Evolutionary conservation across 2,329 filamentous ascomycete species (phyloP).

Genomic region (Fusarium sp.): DNA sequence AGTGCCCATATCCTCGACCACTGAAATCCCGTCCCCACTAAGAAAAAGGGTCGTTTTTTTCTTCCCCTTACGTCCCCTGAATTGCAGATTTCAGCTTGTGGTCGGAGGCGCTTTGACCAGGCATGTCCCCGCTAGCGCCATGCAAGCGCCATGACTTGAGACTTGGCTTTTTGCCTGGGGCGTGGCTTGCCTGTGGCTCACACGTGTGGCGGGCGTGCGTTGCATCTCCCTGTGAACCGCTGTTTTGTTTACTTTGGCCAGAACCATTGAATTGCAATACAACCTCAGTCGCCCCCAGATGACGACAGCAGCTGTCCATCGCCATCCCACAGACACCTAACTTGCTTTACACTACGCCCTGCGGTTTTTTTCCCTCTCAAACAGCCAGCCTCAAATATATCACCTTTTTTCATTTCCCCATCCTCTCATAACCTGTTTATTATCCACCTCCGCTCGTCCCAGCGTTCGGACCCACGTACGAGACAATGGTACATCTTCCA

Average conservation of each 20-base stretch:
- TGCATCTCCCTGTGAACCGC: constrained; percentile 40
- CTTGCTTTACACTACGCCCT: constrained; percentile 3
- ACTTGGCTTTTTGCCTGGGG: constrained; percentile 24
- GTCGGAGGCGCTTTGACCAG: constrained; percentile 21
- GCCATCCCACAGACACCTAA: constrained; percentile 14
- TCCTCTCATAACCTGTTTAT: constrained; percentile 32
- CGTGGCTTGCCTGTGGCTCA: constrained; percentile 23
- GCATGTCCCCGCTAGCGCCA: constrained; percentile 34
- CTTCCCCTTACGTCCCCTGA: constrained; percentile 33
- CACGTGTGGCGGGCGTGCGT: constrained; percentile 19
- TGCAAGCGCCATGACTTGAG: constrained; percentile 35
- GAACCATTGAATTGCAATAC: constrained; percentile 23
- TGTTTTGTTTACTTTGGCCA: constrained; percentile 42
- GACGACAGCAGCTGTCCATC: constrained; percentile 31
- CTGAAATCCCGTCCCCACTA: constrained; percentile 17
- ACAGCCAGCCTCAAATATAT: constrained; percentile 8
- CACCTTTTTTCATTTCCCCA: constrained; percentile 9
- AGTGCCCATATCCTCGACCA: constrained; percentile 21
- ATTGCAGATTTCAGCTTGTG: constrained; percentile 25
- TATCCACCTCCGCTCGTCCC: constrained; percentile 32
- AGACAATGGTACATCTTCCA: constrained; percentile 47
- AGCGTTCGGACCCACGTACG: constrained; percentile 40
- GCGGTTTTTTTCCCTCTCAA: constrained; percentile 4
- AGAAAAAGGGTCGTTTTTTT: constrained; percentile 24
- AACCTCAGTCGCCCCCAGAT: constrained; percentile 28